Conservation (phyloP, 805 yeast genomes). For the Sungouiozyma intestinalis region DNA sequence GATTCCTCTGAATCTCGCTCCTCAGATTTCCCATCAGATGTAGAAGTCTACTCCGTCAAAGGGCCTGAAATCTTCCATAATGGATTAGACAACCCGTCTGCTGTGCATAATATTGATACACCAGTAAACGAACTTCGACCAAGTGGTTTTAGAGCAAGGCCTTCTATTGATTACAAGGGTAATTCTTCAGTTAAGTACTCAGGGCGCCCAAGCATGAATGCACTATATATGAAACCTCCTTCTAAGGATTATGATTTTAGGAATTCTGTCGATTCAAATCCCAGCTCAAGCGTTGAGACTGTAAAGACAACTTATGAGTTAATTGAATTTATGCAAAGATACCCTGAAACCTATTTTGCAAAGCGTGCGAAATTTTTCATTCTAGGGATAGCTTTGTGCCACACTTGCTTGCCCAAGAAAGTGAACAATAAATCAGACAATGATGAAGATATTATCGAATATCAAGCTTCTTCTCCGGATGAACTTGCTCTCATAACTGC, state of each 20-base stretch:
- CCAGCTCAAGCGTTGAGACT: constrained; percentile 14
- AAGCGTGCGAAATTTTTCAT: constrained; percentile 70
- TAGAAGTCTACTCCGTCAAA: background rate
- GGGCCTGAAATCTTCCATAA: background rate
- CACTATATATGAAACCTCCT: constrained; percentile 19
- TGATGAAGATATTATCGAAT: constrained; percentile 46
- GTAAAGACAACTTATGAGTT: constrained; percentile 54
- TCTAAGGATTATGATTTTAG: background rate
- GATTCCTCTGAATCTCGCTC: background rate
- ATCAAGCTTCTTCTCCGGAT: constrained; percentile 95
- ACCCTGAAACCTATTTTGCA: constrained; percentile 64
- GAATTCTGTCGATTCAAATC: background rate
- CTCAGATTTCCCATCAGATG: background rate
- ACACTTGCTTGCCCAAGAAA: constrained; percentile 70
- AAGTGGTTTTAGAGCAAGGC: constrained; percentile 10
- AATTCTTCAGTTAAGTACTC: constrained; percentile 32
- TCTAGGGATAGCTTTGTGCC: constrained; percentile 76
- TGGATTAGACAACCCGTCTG: background rate
- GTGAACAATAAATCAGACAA: constrained; percentile 6
- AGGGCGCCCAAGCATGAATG: constrained; percentile 52
- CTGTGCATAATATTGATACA: background rate
- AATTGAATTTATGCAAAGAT: constrained; percentile 54
- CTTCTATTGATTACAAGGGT: constrained; percentile 34
- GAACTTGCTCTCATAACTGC: constrained; percentile 90
- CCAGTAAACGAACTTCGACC: background rate